A percentile compares a stretch with the other conserved stretches of the same genome.
Conservation (phyloP, 2,329 filamentous ascomycete species). For the Fusarium musae region DNA sequence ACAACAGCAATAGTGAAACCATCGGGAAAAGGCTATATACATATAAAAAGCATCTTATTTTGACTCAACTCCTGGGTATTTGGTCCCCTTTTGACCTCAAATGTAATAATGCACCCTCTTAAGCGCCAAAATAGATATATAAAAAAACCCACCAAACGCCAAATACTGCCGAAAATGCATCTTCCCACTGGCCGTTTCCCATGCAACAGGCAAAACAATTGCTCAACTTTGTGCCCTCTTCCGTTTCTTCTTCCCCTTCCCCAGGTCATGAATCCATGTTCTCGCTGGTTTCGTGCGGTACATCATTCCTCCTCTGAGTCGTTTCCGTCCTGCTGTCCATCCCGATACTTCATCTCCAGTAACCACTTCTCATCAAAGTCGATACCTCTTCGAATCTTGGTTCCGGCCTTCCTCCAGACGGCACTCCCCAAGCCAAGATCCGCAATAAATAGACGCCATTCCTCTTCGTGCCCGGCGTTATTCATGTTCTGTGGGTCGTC, state of each 20-base stretch:
- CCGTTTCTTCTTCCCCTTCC: background rate
- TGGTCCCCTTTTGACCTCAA: conserved; percentile 37
- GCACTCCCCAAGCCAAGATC: conserved; percentile 87
- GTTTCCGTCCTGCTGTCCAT: conserved; percentile 45
- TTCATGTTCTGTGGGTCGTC: conserved; percentile 48
- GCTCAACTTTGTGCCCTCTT: conserved; percentile 31
- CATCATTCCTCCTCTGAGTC: conserved; percentile 40
- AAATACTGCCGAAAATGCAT: conserved; percentile 22
- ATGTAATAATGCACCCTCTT: conserved; percentile 27
- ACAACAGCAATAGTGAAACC: background rate
- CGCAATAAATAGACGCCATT: conserved; percentile 84
- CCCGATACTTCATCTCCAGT: conserved; percentile 71
- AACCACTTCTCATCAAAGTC: conserved; percentile 92
- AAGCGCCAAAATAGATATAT: conserved; percentile 17
- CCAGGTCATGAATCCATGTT: too few relatives aligned
- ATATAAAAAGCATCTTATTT: background rate
- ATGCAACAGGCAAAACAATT: conserved; percentile 33
- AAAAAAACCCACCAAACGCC: conserved; percentile 31
- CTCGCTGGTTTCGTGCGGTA: background rate
- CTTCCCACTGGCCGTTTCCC: conserved; percentile 9
- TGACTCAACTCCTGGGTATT: conserved; percentile 44
- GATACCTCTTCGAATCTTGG: conserved; percentile 82
- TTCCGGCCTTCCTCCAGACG: conserved; percentile 87
- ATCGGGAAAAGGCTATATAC: background rate
- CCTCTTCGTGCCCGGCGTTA: conserved; percentile 58